phyloP scores from a whole-genome alignment of 768 basidiomycete genomes.

The Chalciporus chontae region DNA sequence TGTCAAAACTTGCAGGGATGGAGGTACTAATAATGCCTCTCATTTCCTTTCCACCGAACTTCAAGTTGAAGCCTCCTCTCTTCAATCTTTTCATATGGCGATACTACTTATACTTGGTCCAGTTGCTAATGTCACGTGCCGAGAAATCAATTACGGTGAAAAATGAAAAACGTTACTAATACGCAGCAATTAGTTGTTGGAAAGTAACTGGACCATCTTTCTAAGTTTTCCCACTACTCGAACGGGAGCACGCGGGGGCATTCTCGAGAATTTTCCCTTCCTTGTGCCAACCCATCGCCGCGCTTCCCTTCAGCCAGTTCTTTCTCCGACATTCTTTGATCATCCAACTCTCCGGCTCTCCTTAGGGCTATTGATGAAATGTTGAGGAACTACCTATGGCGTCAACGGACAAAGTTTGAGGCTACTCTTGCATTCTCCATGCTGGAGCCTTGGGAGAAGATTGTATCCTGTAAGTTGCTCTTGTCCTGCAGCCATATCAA shows the following conservation, averaged over 20 bases:
- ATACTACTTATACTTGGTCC: no score
- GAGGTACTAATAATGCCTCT: no score
- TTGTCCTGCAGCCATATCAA: background rate
- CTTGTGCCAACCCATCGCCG: background rate
- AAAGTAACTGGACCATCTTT: constrained; percentile 4
- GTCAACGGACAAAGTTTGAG: constrained; percentile 39
- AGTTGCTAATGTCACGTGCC: no score
- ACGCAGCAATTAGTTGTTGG: constrained; percentile 1
- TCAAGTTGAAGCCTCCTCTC: no score
- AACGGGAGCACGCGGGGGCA: constrained; percentile 1
- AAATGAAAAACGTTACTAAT: no score
- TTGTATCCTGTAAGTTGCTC: constrained; percentile 48
- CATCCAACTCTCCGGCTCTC: background rate
- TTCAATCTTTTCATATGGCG: no score
- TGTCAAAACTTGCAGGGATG: no score
- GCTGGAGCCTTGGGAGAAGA: constrained; percentile 71
- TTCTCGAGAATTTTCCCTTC: background rate
- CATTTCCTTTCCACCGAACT: no score
- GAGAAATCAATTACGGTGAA: constrained; percentile 8
- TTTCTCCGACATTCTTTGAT: background rate
- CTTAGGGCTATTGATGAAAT: constrained; percentile 20
- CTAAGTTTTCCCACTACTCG: background rate
- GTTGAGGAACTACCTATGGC: constrained; percentile 29
- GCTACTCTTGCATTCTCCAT: constrained; percentile 57
- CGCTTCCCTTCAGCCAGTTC: background rate